These are phyloP conservation scores for Fagus crenata DNA, from an alignment of 306 rosid species.

Conservation along the genomic window DNA sequence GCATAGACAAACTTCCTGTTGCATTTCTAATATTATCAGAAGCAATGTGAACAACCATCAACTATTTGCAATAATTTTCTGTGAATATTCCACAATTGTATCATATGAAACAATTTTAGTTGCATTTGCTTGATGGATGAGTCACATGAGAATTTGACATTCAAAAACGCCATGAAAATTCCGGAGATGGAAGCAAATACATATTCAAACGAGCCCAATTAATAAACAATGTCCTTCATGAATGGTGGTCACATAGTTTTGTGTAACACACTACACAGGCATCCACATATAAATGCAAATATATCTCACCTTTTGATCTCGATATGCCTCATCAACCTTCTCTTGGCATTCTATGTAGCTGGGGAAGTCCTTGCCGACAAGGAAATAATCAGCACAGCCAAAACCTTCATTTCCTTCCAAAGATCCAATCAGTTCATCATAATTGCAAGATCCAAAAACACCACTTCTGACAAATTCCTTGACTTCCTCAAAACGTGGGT, in stretches of 20 bases:
- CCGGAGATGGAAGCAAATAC: not conserved
- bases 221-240: conserved; percentile 21
- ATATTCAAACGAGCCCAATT: not conserved
- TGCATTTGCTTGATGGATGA: conserved; percentile 13
- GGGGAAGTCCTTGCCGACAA: conserved; percentile 97
- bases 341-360: conserved; percentile 95
- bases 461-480: conserved; percentile 82
- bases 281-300: conserved; percentile 14
- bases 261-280: conserved; percentile 4
- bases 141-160: conserved; percentile 1
- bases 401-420: conserved; percentile 93
- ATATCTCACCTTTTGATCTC: conserved; percentile 69
- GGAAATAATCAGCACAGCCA: conserved; percentile 94
- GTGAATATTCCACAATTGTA: not conserved
- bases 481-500: conserved; percentile 88
- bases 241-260: not conserved
- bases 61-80: not conserved
- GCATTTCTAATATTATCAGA: not conserved
- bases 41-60: not conserved
- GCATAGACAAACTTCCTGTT: not conserved
- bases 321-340: conserved; percentile 80
- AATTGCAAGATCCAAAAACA: conserved; percentile 71
- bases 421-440: conserved; percentile 77
- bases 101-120: not conserved
- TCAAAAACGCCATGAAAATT: not conserved